Percentiles rank a stretch among this genome's conserved stretches.
Evolutionary conservation across 2,329 filamentous ascomycete species (phyloP).

Genomic region (Cladosporium sp.): DNA sequence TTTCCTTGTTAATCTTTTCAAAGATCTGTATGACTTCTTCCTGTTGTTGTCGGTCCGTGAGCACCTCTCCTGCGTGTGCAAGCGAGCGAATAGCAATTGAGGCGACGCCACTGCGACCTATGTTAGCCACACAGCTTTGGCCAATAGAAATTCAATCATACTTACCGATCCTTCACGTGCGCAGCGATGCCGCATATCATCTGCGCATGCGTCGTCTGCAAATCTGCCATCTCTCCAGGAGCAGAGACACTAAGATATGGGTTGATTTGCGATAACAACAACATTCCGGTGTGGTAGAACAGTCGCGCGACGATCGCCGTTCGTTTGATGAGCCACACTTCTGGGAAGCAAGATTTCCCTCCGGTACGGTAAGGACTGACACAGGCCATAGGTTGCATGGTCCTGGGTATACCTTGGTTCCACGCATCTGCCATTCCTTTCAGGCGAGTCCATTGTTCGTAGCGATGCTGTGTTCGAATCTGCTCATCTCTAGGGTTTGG

Average conservation of each 20-base stretch:
- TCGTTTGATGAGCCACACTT: conserved; percentile 83
- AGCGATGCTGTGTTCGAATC: conserved; percentile 58
- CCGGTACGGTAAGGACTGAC: conserved; percentile 63
- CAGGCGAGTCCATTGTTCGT: conserved; percentile 74
- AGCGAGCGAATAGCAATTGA: conserved; percentile 76
- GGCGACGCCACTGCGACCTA: conserved; percentile 57
- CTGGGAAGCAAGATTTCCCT: conserved; percentile 73
- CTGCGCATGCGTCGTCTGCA: conserved; percentile 70
- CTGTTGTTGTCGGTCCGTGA: conserved; percentile 67
- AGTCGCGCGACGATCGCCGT: conserved; percentile 76
- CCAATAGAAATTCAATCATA: background rate
- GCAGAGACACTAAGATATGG: conserved; percentile 58
- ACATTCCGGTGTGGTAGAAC: conserved; percentile 85
- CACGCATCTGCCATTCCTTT: conserved; percentile 79
- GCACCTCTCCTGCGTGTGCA: conserved; percentile 68
- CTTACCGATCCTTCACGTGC: conserved; percentile 70
- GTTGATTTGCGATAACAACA: conserved; percentile 74
- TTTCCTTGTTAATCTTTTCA: conserved; percentile 68
- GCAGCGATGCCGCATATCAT: conserved; percentile 87
- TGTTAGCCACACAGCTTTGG: conserved; percentile 12
- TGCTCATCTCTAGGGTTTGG: conserved; percentile 60
- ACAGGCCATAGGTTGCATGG: conserved; percentile 83
- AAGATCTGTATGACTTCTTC: conserved; percentile 76
- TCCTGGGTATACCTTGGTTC: conserved; percentile 72
- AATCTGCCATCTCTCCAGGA: conserved; percentile 63